Evolutionary conservation across 106 monocot genomes (phyloP).

Genomic region (Alisma plantagoaquatica): DNA sequence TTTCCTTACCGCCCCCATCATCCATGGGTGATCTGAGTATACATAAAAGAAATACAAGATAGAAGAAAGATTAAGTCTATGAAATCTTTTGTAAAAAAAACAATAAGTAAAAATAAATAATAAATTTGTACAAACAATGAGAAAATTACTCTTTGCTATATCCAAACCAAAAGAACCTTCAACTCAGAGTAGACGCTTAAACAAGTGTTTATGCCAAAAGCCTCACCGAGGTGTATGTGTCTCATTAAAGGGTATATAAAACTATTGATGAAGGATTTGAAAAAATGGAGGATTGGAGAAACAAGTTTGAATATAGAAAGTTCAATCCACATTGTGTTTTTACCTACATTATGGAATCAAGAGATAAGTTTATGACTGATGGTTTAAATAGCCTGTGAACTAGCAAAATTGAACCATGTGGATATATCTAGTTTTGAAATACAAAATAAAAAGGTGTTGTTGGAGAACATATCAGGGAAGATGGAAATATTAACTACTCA

Average conservation of each 20-base stretch:
- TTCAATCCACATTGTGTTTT: constrained; percentile 97
- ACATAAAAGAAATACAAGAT: no score
- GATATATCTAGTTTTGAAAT: constrained; percentile 97
- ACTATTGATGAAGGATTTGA: constrained; percentile 78
- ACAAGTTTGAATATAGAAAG: constrained; percentile 96
- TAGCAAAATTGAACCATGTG: constrained; percentile 91
- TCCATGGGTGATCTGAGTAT: no score
- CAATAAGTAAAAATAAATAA: no score
- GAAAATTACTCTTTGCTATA: constrained; percentile 92
- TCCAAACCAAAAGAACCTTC: constrained; percentile 71
- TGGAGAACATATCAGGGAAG: constrained; percentile 91
- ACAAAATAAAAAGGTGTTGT: constrained; percentile 74
- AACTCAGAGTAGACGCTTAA: constrained; percentile 93
- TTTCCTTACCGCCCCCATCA: no score
- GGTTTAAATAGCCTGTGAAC: constrained; percentile 59
- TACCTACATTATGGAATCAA: constrained; percentile 89
- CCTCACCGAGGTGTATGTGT: constrained; percentile 74
- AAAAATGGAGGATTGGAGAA: constrained; percentile 76
- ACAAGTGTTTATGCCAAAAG: constrained; percentile 86
- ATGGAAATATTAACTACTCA: constrained; percentile 97
- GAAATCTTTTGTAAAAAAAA: no score
- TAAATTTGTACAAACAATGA: constrained; percentile 99
- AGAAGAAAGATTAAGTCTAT: no score
- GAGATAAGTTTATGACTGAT: constrained; percentile 70
- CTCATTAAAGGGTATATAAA: constrained; percentile 59